These are phyloP conservation scores for Candida boleticola DNA, from an alignment of 805 yeast species.

Conservation along the genomic window DNA sequence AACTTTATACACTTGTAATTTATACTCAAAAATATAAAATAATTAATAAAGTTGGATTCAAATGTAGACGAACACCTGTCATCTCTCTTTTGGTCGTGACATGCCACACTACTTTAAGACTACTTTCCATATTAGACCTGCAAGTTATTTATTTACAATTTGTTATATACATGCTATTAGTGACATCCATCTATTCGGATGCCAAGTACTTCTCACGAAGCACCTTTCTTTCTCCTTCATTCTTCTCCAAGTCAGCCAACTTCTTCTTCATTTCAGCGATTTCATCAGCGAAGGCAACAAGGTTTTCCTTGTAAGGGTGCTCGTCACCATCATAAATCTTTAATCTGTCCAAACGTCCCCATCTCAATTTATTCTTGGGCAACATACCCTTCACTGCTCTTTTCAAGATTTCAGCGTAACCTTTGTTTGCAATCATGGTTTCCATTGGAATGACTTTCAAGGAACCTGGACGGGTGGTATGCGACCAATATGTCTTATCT, in stretches of 20 bases:
- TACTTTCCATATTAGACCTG: too few species aligned
- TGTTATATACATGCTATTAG: slow-evolving; percentile 2
- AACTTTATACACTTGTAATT: too few species aligned
- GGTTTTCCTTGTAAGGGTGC: slow-evolving; percentile 80
- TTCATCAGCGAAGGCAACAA: slow-evolving; percentile 84
- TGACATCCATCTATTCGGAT: slow-evolving; percentile 10
- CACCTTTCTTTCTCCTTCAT: slow-evolving; percentile 29
- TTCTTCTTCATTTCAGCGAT: slow-evolving; percentile 49
- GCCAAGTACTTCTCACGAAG: slow-evolving; percentile 35
- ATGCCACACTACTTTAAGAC: too few species aligned
- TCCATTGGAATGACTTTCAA: slow-evolving; percentile 82
- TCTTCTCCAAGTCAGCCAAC: slow-evolving; percentile 35
- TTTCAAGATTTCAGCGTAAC: slow-evolving; percentile 80
- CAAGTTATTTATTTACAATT: neutral
- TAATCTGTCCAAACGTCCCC: slow-evolving; percentile 75
- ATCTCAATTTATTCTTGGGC: slow-evolving; percentile 85
- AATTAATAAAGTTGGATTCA: too few species aligned
- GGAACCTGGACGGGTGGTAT: slow-evolving; percentile 86
- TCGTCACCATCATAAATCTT: slow-evolving; percentile 86
- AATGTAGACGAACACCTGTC: too few species aligned
- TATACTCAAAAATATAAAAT: too few species aligned
- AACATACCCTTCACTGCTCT: slow-evolving; percentile 96
- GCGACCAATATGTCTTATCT: slow-evolving; percentile 84
- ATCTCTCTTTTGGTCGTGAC: too few species aligned
- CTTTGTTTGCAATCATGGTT: slow-evolving; percentile 69